Base-by-base conservation (phyloP, 768 basidiomycete species). In the Mycena galericulata region DNA sequence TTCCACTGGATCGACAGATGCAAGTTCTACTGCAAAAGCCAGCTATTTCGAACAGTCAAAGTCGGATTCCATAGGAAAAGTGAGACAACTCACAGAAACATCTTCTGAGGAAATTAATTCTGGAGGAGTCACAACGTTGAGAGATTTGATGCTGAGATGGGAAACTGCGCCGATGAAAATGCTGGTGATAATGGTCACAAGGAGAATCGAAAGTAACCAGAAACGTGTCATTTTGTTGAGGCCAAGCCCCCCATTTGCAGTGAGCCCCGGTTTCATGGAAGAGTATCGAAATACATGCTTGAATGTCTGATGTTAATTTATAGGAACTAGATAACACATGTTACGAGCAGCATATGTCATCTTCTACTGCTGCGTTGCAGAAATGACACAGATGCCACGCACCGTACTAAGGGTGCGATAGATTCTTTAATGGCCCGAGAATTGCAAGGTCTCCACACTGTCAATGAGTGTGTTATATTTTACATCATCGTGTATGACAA, bases 1-100 rank as follows among this genome's bases (percentile, higher is more conserved):
- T 38, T 41, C 20, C 24, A 45, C 22, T 34, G 65, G 43, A 53
- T 66, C 65, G 47, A 43, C 65, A 50, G 65, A 30, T 36, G 46
- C 24, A 40, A 66, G 45, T 59, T 66, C 65, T 36, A 51, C 57
- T 24, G 55, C 56, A 30, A 66, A 59, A 41, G 36, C 49, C 55
- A 66, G 29, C 65, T 61, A 59, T 24, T 51, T 51, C 50, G 32
- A 51, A 34, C 29, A 30, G 27, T 29, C 20, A n/a, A 51, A 51
- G 4, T 15, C 11, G 30, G 50, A 51, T 30, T 51, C 27, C 10
- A 29, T 34, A 29, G 26, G 32, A n/a, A 51, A 34, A 4, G 15
- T 20, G 50, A 18, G 50, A 51, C 17, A 18, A 51, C 50, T 51
- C 32, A 34, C 50, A 51, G 50, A 30, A 51, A 51, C 27, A 11